Evolutionary conservation across 345 rosid genomes (phyloP), one percentile per base, ranked within the genome.

Genomic region (Barbarea vulgaris): DNA sequence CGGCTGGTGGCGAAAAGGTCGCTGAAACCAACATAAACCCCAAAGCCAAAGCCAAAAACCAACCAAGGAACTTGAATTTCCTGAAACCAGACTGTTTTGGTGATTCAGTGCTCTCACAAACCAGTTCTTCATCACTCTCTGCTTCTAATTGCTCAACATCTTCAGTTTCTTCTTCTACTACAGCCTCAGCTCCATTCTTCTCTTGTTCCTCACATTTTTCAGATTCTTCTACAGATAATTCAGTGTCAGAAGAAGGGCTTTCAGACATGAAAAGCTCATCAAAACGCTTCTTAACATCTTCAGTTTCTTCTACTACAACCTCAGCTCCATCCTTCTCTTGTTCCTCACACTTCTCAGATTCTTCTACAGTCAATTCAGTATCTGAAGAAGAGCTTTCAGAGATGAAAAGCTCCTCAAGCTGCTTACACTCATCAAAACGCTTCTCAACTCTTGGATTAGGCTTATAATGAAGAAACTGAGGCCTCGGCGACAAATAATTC

Each of bases 401-500:
- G 48, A 68, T 66, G 72, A 87, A 85, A 70, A 79, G 62, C 13
- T 86, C 88, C 22, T 85, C 86, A 4, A 89, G 90, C 73, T 80
- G 81, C 70, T 75, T 75, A 17, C 86, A 81, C 51, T 78, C 74
- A 19, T 81, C 80, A 48, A 63, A 79, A 48, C 68, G 81, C 24
- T 71, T 73, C 67, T 80, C 84, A 10, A 87, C 73, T 54, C 89
- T 69, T 7, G 88, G 93, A 76, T 87, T 91, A 3, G 88, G 90
- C 65, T 68, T 84, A 46, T 89, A 89, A 42, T 78, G 83, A 34
- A 83, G 91, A 70, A 87, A 89, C 80, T 70, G 85, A 50, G 92
- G 95, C 83, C 90, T 84, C 6, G 90, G 91, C 3, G 94, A 83
- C 36, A 86, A 76, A 59, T 84, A 87, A 66, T 89, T 87, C 51